Base-by-base conservation (phyloP, 129 eudicot genomes). In the Tanacetum coccineum region DNA sequence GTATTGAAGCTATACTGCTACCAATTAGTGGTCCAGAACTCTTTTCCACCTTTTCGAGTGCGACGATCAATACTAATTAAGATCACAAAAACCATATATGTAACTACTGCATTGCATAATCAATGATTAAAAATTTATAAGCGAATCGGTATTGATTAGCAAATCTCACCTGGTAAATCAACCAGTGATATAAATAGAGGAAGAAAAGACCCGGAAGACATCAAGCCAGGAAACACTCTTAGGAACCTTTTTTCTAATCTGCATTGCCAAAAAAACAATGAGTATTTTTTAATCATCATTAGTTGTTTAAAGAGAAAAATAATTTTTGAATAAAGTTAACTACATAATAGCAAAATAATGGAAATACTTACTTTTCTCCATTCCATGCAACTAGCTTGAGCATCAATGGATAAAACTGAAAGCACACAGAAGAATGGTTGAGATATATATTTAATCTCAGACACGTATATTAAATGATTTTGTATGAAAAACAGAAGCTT, bases 371-470 rank as follows among this genome's bases (percentile, higher is more conserved):
- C 98, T 85, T 87, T 73, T 91, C 95, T 18, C 98, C 98, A 56
- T 91, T 83, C 98, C 98, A 91, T 10, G 95, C 98, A 71, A 91
- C 74, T 80, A 91, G 79, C 81, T 91, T 91, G 79, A 91, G 84
- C 85, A 87, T 64, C 69, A 91, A 81, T 2, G 98, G 98, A 79
- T 85, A 91, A 73, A 81, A 87, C 95, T 91, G 93, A 72, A 83
- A 32, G 66, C 36, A 46, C 54, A 58, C 13, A 59, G n/a, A 48
- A 68, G 57, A 75, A 67, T 62, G 39, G 59, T 47, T 28, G 40
- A 25, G 47, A 62, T 19, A 53, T 3, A 59, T 22, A 75, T 42
- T 22, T 30, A 62, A 51, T 13, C 42, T 57, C 49, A 49, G 55
- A 61, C 15, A 36, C 21, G 40, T 14, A 15, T 39, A 28, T 9